Evolutionary conservation across 2,329 filamentous ascomycete genomes (phyloP).

Genomic region (Pyrenochaeta sp.): DNA sequence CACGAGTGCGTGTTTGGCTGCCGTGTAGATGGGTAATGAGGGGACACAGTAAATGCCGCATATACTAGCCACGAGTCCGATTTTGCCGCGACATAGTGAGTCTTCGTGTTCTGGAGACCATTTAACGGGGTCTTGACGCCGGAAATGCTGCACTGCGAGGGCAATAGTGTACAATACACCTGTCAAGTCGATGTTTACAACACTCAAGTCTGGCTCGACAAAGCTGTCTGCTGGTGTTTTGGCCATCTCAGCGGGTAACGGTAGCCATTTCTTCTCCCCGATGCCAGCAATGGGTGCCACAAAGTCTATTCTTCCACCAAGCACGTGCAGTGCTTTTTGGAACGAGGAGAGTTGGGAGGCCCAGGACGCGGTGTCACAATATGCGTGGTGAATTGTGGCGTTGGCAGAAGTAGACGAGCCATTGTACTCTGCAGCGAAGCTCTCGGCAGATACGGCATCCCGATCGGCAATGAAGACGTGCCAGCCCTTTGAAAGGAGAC

Average conservation of each 20-base stretch:
- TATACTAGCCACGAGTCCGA: constrained; percentile 47
- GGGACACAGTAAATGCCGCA: constrained; percentile 54
- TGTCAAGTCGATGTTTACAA: constrained; percentile 52
- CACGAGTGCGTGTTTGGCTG: constrained; percentile 51
- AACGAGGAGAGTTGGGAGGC: constrained; percentile 49
- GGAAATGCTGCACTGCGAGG: constrained; percentile 55
- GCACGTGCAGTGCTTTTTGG: constrained; percentile 38
- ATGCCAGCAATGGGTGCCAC: constrained; percentile 53
- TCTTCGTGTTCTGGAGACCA: constrained; percentile 31
- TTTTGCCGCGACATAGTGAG: constrained; percentile 46
- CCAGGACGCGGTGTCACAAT: constrained; percentile 47
- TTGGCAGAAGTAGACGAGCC: neutral
- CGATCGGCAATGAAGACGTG: constrained; percentile 59
- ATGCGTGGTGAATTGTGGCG: constrained; percentile 25
- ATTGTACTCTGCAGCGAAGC: constrained; percentile 30
- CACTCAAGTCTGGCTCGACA: constrained; percentile 48
- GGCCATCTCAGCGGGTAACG: constrained; percentile 16
- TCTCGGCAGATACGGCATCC: constrained; percentile 33
- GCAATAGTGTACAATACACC: constrained; percentile 53
- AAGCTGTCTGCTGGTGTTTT: constrained; percentile 32
- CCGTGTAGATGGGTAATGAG: constrained; percentile 53
- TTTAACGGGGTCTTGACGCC: constrained; percentile 44
- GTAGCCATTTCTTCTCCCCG: constrained; percentile 49
- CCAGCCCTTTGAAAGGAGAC: constrained; percentile 46
- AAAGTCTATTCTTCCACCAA: constrained; percentile 50